These are phyloP conservation scores for Lachnellula willkommii DNA, from an alignment of 2,329 filamentous ascomycete genomes.

Conservation along the genomic window DNA sequence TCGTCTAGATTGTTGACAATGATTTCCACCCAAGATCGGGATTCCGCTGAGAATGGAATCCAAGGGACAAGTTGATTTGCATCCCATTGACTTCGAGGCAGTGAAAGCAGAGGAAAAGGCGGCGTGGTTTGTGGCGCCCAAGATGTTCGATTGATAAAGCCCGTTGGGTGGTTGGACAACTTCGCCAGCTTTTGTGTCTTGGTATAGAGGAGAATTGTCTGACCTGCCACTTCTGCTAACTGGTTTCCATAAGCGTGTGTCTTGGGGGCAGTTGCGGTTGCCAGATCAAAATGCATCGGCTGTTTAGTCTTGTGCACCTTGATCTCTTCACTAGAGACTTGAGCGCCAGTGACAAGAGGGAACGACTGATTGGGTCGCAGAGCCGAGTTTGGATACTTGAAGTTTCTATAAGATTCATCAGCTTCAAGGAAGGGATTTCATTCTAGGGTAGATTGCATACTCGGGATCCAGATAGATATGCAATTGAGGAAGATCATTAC, in stretches of 20 bases:
- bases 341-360: conserved; percentile 18
- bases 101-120: conserved; percentile 30
- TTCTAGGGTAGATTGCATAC: conserved; percentile 21
- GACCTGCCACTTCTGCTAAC: conserved; percentile 23
- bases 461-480: conserved; percentile 33
- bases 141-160: conserved; percentile 44
- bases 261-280: conserved; percentile 3
- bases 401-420: conserved; percentile 29
- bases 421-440: neutral
- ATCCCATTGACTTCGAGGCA: conserved; percentile 37
- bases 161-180: conserved; percentile 39
- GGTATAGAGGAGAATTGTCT: conserved; percentile 42
- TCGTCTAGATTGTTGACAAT: conserved; percentile 46
- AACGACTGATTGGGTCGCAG: conserved; percentile 36
- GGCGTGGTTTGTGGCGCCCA: conserved; percentile 35
- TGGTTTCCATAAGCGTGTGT: neutral
- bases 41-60: conserved; percentile 22
- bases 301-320: neutral
- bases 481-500: conserved; percentile 1
- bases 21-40: conserved; percentile 39
- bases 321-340: neutral
- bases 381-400: conserved; percentile 41
- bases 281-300: conserved; percentile 19
- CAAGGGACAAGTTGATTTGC: conserved; percentile 36
- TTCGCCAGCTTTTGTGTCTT: conserved; percentile 41